Base-by-base conservation (phyloP, 2,329 filamentous ascomycete genomes). In the Fusarium circinatum region DNA sequence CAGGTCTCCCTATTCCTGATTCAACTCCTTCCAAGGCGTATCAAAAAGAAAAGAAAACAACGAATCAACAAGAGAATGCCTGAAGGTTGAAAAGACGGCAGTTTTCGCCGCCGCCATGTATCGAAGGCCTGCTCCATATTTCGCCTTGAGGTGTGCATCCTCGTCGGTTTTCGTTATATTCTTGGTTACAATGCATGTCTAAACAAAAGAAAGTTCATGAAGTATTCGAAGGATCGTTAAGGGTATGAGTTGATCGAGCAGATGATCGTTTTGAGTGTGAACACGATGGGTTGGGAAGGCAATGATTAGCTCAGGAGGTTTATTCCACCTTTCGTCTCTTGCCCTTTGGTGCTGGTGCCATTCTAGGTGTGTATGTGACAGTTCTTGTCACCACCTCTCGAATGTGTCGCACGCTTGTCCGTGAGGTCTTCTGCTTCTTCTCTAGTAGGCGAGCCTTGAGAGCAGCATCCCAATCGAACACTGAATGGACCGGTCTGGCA, bases 311-410 rank as follows among this genome's bases (percentile, higher is more conserved):
- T 41, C 32, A n/a, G 45, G 34, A 36, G 47, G 24, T 63, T 80
- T 78, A 86, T 73, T 88, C 86, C 55, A 87, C 82, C 86, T 94
- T 97, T 85, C 95, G 92, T 85, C 95, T 91, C 89, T 98, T 98
- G 74, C 95, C 95, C 82, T 95, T 95, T 13, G 95, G 96, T 42
- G 95, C 94, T 30, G 95, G 94, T 75, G 95, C 93, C 85, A 98
- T 94, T 74, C 92, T 88, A 70, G 91, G 93, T 81, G 94, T 97
- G 83, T 97, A 98, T 45, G 94, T 98, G 68, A 98, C 94, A 22
- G 95, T 98, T 76, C 95, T 89, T n/a, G 95, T 98, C 60, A 98
- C 93, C 9, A 98, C 94, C 82, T 98, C 95, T 62, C 94, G 88
- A 66, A 98, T 94, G 79, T 92, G 88, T 68, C 91, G 89, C 64